Evolutionary conservation across 2,329 filamentous ascomycete genomes (phyloP), one percentile per base, ranked within the genome.

Genomic region (Exserohilum rostratum): DNA sequence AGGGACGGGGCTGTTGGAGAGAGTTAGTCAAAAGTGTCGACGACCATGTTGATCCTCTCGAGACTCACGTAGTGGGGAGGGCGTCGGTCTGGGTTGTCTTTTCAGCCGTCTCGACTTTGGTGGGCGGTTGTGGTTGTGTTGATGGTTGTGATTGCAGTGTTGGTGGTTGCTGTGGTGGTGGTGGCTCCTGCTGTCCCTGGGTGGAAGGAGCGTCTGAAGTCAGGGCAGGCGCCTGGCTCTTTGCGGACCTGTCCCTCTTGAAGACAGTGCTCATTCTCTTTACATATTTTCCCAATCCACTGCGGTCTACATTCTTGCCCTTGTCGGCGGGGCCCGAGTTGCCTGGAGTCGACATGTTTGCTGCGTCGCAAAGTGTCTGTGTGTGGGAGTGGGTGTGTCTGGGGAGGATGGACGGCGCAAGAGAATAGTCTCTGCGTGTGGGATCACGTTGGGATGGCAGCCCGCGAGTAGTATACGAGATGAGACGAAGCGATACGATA

Each of bases 211-310:
- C 37, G 34, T 55, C 51, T 13, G 60, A 31, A 11, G 58, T 37
- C 15, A 40, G 3, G 15, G 50, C 27, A 29, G 54, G 30, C 29
- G 27, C 27, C 13, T 44, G 40, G 42, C 33, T 60, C 53, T 65
- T 71, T 58, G 20, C 62, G 31, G 71, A 58, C 49, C 67, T 70
- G 15, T 71, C 70, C 46, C 67, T 64, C 68, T 68, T 71, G 63
- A 75, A 74, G 10, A 76, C 72, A 40, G 69, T 74, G 62, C 71
- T 71, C 67, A 76, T 74, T 46, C 72, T 63, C 71, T 76, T 76
- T 39, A 76, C 70, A 46, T 76, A 76, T 57, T 72, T 75, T 9
- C 71, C 71, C 63, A 76, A 49, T 51, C 67, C 70, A 43, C 71
- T 65, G 30, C 69, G 67, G 35, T 73, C 66, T 17, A 44, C 60